Base-by-base conservation (phyloP, 2,329 filamentous ascomycete genomes). In the Orbilia brochopaga region DNA sequence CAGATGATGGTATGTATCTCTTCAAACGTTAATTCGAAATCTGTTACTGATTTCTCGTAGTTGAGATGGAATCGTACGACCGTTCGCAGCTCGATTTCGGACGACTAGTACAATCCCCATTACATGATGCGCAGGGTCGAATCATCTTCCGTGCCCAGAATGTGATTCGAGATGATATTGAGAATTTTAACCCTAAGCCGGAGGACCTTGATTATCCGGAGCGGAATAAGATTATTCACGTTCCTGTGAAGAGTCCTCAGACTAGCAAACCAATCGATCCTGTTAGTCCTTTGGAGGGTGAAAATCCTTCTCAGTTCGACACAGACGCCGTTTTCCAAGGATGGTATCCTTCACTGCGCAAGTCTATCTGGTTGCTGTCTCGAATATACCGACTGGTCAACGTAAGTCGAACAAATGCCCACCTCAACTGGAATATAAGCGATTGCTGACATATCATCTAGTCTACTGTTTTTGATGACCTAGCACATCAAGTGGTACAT, bases 401-500 rank as follows among this genome's bases (percentile, higher is more conserved):
- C 76, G 86, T 86, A 80, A 74, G 80, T 23, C 73, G 15, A 48
- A 8, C 15, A 4, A 5, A 42, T 27, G 10, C 13, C 37, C 40
- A 42, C 15, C 15, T 50, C 4, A 1, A 5, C 23, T 30, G 13
- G 30, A 19, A 17, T 44, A 32, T 40, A n/a, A n/a, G n/a, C n/a
- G n/a, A 48, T 37, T 35, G 77, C 77, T 76, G 75, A 76, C 73
- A 19, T 4, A 15, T 30, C n/a, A 11, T 35, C 55, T 60, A 86
- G 84, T 87, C 86, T 64, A 86, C 85, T 21, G 86, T 89, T 44
- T 89, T 89, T 76, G 87, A 89, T 75, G 88, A 90, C 75, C 82
- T 90, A 2, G 88, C 88, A 4, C 88, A 90, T 78, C 87, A 87
- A 76, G 94, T 97, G 74, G 91, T 99, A 24, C 90, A 93, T 77